Percentiles rank a stretch among this genome's conserved stretches.
These are phyloP conservation scores for Hanseniaspora valbyensis DNA, from an alignment of 805 yeast genomes.

Conservation along the genomic window DNA sequence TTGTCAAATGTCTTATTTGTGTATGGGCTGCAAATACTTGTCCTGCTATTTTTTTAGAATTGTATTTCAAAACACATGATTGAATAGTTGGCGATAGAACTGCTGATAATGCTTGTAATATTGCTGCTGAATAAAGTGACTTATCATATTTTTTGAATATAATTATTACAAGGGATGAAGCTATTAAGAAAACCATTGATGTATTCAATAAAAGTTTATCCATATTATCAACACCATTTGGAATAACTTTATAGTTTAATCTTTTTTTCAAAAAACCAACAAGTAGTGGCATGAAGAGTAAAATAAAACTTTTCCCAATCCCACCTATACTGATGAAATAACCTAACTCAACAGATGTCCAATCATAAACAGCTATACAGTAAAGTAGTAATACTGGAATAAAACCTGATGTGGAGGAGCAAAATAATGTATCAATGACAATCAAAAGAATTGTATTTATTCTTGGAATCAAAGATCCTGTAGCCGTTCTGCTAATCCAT, in stretches of 20 bases:
- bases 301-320: conserved; percentile 36
- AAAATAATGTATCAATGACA: conserved; percentile 35
- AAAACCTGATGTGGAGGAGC: conserved; percentile 33
- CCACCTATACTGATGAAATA: conserved; percentile 44
- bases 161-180: conserved; percentile 32
- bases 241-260: conserved; percentile 28
- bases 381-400: conserved; percentile 40
- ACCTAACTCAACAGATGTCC: conserved; percentile 48
- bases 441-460: conserved; percentile 41
- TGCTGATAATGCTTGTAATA: conserved; percentile 39
- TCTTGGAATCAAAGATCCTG: conserved; percentile 32
- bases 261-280: conserved; percentile 29
- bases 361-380: conserved; percentile 41
- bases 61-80: conserved; percentile 50
- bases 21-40: conserved; percentile 65
- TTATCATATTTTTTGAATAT: conserved; percentile 24
- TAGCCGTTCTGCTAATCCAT: conserved; percentile 33
- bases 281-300: conserved; percentile 42
- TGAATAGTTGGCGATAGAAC: conserved; percentile 48
- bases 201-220: conserved; percentile 34
- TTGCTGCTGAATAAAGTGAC: conserved; percentile 21
- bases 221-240: conserved; percentile 40
- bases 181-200: conserved; percentile 30
- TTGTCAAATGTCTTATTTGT: conserved; percentile 41
- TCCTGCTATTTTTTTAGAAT: conserved; percentile 49